Conservation (phyloP, 805 yeast genomes). For the Isabelozyma pseudorhagii region DNA sequence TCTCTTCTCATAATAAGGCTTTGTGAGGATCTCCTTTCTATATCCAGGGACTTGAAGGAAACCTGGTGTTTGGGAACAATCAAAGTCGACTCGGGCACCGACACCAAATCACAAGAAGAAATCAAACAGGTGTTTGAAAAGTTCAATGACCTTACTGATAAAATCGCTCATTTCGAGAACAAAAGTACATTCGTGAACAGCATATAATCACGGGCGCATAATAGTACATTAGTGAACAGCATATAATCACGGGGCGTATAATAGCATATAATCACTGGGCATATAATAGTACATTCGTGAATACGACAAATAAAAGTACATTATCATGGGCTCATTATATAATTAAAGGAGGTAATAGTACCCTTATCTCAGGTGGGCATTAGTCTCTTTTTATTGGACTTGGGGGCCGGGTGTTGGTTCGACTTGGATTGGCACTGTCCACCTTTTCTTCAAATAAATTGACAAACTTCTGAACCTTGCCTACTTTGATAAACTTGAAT, state of each 20-base stretch:
- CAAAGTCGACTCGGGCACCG: constrained; percentile 24
- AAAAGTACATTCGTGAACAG: background rate
- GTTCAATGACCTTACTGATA: constrained; percentile 32
- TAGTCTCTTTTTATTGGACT: constrained; percentile 3
- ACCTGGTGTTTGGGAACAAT: constrained; percentile 58
- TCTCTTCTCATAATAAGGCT: constrained; percentile 49
- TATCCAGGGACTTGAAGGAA: constrained; percentile 50
- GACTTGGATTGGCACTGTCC: constrained; percentile 4
- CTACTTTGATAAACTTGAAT: constrained; percentile 43
- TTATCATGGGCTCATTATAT: too few relatives aligned
- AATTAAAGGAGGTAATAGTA: too few relatives aligned
- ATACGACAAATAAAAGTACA: too few relatives aligned
- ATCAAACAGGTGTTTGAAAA: constrained; percentile 23
- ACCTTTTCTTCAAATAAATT: constrained; percentile 38
- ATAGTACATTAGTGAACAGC: too few relatives aligned
- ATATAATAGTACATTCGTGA: too few relatives aligned
- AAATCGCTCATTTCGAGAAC: constrained; percentile 19
- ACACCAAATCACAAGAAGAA: constrained; percentile 15
- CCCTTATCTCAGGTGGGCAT: too few relatives aligned
- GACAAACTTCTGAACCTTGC: constrained; percentile 45
- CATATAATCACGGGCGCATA: too few relatives aligned
- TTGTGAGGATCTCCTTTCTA: constrained; percentile 49
- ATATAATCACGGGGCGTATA: too few relatives aligned
- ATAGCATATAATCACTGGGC: too few relatives aligned
- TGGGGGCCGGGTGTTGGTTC: constrained; percentile 5